Evolutionary conservation across 148 eudicot species (phyloP).

Genomic region (Hydrangea macrophylla): DNA sequence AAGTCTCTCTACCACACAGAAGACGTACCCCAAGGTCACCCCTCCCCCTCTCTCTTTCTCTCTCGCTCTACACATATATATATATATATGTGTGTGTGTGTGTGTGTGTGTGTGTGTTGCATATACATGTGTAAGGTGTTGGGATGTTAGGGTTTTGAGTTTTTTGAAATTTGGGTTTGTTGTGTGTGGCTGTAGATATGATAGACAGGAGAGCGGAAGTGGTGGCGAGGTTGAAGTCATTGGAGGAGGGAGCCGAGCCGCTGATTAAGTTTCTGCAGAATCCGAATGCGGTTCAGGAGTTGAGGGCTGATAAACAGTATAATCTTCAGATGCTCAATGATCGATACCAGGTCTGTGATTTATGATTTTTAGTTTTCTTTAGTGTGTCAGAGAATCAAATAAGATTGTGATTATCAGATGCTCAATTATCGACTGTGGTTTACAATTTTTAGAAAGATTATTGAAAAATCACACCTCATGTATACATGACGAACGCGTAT

Average conservation of each 20-base stretch:
- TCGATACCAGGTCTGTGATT: slow-evolving; percentile 59
- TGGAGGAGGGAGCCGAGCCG: slow-evolving; percentile 87
- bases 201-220: slow-evolving; percentile 91
- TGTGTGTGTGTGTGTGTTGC: neutral
- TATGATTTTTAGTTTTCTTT: neutral
- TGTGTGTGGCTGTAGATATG: slow-evolving; percentile 57
- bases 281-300: slow-evolving; percentile 76
- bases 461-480: no score
- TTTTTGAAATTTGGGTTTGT: neutral
- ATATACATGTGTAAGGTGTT: neutral
- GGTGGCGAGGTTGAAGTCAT: slow-evolving; percentile 77
- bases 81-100: neutral
- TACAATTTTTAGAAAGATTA: no score
- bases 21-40: slow-evolving; percentile 81
- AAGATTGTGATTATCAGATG: neutral
- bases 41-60: neutral
- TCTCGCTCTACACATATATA: neutral
- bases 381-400: neutral
- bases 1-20: slow-evolving; percentile 83
- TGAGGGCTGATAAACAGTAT: slow-evolving; percentile 83
- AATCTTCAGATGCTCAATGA: slow-evolving; percentile 91
- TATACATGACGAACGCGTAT: no score
- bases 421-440: no score
- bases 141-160: neutral
- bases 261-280: slow-evolving; percentile 78